Base-by-base conservation (phyloP, 2,329 filamentous ascomycete species). In the Aspergillus ochraceus region DNA sequence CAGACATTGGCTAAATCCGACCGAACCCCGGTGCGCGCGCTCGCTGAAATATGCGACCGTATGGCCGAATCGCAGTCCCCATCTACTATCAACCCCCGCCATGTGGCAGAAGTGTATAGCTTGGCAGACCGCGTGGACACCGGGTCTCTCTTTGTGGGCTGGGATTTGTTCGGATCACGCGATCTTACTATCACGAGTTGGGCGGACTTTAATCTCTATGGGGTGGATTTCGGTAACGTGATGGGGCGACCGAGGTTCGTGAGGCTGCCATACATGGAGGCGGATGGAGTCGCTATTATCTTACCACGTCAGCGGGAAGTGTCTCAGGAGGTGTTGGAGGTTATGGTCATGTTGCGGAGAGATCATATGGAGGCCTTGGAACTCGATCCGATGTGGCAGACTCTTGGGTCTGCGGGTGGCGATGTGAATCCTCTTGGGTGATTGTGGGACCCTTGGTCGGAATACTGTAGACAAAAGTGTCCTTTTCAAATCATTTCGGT, bases 131-230 rank as follows among this genome's bases (percentile, higher is more conserved):
- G 14, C 6, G 17, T 54, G 29, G 59, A 61, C 42, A 49, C 30
- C 26, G 45, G 54, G 17, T 46, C 56, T 6, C 26, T 62, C 1
- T 59, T 55, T 14, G 26, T 49, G 4, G 61, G 61, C 9, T 63
- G 63, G 61, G 61, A 65, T 19, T 20, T 64, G 0, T 65, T 65
- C 17, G 42, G 53, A 17, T 61, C 59, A 19, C 45, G 57, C 1
- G 63, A 65, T 57, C 8, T 65, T 2, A 61, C 55, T 0, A 55
- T 65, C 8, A 63, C 61, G 8, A 61, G 55, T 24, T 65, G 63
- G 59, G 59, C 61, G 2, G 61, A 58, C 39, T 19, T 61, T 1
- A 58, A 42, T 4, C 39, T 64, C 2, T 60, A 65, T 20, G 51
- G 26, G 2, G 19, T 61, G 22, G 52, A 64, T 1, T 65, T 65